A percentile compares a stretch with the other conserved stretches of the same genome.
Conservation (phyloP, 2,329 filamentous ascomycete species). For the Trichoderma sp. region DNA sequence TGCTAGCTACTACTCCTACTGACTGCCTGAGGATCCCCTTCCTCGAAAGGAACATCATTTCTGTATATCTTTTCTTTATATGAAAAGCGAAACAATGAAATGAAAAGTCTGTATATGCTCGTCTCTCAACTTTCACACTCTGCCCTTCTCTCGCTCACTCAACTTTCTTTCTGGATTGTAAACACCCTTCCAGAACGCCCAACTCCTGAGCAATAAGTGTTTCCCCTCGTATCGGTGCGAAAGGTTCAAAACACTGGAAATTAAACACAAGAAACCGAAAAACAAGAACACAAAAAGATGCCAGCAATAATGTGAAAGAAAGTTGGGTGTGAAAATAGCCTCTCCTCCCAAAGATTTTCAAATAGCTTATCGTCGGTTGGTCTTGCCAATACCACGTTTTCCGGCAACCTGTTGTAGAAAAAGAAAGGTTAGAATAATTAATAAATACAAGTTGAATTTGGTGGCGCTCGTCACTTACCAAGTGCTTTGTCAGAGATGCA, state of each 20-base stretch:
- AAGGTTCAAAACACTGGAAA: not conserved
- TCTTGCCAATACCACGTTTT: conserved; percentile 93
- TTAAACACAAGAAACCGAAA: not conserved
- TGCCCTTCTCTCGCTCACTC: not conserved
- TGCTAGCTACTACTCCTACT: not conserved
- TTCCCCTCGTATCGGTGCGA: not conserved
- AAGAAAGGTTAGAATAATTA: not conserved
- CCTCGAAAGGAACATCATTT: not conserved
- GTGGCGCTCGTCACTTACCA: conserved; percentile 59
- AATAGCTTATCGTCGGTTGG: conserved; percentile 60
- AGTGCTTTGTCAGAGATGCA: conserved; percentile 80
- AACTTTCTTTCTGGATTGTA: conserved; percentile 8
- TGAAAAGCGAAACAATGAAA: not conserved
- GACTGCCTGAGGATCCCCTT: not conserved
- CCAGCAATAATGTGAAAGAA: conserved; percentile 1
- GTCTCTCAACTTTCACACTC: not conserved
- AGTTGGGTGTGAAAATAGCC: not conserved
- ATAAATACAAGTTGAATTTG: not conserved
- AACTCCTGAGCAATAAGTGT: conserved; percentile 32
- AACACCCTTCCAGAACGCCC: conserved; percentile 27
- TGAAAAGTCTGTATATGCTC: not conserved
- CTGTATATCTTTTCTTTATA: not conserved
- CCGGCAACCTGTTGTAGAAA: conserved; percentile 67
- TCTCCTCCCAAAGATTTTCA: not conserved
- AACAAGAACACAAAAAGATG: not conserved